A percentile compares a stretch with the other conserved stretches of the same genome.
These are phyloP conservation scores for Camillea tinctor DNA, from an alignment of 2,329 filamentous ascomycete genomes.

Conservation along the genomic window DNA sequence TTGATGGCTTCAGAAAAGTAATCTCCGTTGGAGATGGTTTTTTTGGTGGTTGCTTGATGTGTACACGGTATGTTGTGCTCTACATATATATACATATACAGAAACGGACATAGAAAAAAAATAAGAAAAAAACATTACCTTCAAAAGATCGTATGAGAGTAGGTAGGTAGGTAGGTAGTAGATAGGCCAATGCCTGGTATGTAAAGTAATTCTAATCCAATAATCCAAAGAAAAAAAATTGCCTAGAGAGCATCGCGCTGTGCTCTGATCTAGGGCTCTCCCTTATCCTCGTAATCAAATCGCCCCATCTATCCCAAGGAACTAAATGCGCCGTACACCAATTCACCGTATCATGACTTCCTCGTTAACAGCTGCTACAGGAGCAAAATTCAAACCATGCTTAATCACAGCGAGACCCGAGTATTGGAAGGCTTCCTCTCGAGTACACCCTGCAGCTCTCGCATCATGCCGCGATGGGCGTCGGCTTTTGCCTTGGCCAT, in stretches of 20 bases:
- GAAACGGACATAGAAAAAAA: slow-evolving; percentile 12
- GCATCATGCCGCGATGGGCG: slow-evolving; percentile 83
- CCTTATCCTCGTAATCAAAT: not conserved
- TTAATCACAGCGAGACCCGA: slow-evolving; percentile 26
- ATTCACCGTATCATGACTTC: not conserved
- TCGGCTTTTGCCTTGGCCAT: slow-evolving; percentile 72
- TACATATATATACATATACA: slow-evolving; percentile 23
- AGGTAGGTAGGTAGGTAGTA: not conserved
- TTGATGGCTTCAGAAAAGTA: not conserved
- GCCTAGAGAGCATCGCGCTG: slow-evolving; percentile 1
- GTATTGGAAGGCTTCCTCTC: slow-evolving; percentile 44
- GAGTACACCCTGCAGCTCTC: slow-evolving; percentile 90
- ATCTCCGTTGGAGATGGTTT: slow-evolving; percentile 11
- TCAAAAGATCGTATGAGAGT: slow-evolving; percentile 24
- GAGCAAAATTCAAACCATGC: not conserved
- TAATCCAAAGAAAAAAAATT: slow-evolving; percentile 10
- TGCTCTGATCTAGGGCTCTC: slow-evolving; percentile 5
- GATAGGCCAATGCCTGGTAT: slow-evolving; percentile 16
- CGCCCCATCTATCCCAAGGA: not conserved
- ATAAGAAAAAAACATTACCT: slow-evolving; percentile 24
- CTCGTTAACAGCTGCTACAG: not conserved
- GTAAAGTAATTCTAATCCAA: slow-evolving; percentile 9
- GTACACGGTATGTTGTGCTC: slow-evolving; percentile 8
- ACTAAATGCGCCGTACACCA: not conserved
- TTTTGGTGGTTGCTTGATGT: not conserved